A percentile compares a stretch with the other conserved stretches of the same genome.
These are phyloP conservation scores for Phytopythium aichiense DNA, from an alignment of 352 stramenopile genomes.

Conservation along the genomic window DNA sequence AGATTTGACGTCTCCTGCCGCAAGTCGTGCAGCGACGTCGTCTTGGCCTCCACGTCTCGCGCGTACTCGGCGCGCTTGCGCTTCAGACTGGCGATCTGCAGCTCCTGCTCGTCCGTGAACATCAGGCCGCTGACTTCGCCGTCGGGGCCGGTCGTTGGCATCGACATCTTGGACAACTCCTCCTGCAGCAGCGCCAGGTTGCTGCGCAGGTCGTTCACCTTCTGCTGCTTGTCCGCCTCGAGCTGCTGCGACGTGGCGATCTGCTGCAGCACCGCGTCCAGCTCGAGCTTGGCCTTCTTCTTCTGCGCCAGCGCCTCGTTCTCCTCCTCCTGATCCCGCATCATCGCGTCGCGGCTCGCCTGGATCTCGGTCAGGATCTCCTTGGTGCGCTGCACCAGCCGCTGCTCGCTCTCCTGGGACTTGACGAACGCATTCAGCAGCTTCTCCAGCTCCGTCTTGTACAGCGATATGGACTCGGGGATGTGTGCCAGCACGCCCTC, in stretches of 20 bases:
- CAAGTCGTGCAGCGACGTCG: slow-evolving; percentile 58
- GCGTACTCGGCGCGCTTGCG: slow-evolving; percentile 62
- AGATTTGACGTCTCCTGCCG: slow-evolving; percentile 63
- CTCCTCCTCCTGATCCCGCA: slow-evolving; percentile 78
- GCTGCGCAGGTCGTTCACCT: slow-evolving; percentile 57
- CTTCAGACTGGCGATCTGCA: slow-evolving; percentile 66
- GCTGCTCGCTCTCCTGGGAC: slow-evolving; percentile 80
- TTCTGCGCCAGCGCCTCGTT: slow-evolving; percentile 63
- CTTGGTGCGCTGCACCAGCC: slow-evolving; percentile 57
- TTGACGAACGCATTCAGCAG: slow-evolving; percentile 67
- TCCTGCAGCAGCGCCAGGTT: slow-evolving; percentile 65
- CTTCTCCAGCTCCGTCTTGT: slow-evolving; percentile 79
- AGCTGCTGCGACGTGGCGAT: slow-evolving; percentile 52
- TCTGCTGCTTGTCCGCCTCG: slow-evolving; percentile 71
- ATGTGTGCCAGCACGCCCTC: slow-evolving; percentile 61
- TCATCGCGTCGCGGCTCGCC: slow-evolving; percentile 65
- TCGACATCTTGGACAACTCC: slow-evolving; percentile 54
- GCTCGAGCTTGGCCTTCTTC: slow-evolving; percentile 64
- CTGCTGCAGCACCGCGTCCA: slow-evolving; percentile 67
- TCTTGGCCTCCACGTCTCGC: slow-evolving; percentile 69
- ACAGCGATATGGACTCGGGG: slow-evolving; percentile 65
- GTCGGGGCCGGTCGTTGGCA: slow-evolving; percentile 19
- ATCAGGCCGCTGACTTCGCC: slow-evolving; percentile 19
- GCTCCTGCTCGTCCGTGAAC: slow-evolving; percentile 68
- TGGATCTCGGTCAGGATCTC: slow-evolving; percentile 76